phyloP scores from a whole-genome alignment of 2,329 filamentous ascomycete genomes.

The Nemania diffusa region DNA sequence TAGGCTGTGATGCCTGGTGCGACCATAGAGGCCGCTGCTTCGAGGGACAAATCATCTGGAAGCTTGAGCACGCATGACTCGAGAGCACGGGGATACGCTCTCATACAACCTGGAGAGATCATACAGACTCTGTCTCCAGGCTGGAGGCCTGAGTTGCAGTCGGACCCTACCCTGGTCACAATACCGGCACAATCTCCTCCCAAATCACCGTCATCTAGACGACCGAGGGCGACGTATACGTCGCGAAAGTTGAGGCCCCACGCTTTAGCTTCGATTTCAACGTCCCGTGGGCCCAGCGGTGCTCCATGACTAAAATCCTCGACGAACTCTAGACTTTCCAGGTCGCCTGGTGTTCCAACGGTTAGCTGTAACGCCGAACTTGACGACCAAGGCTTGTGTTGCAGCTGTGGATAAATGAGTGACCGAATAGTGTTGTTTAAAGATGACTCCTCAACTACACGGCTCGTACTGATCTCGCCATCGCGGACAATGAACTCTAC shows the following conservation, averaged over 20 bases:
- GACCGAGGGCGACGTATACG: constrained; percentile 33
- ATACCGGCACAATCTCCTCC: constrained; percentile 47
- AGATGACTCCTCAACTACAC: constrained; percentile 26
- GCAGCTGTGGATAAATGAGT: constrained; percentile 25
- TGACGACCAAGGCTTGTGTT: constrained; percentile 30
- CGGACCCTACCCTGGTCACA: constrained; percentile 45
- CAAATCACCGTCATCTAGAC: constrained; percentile 29
- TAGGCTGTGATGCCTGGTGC: constrained; percentile 44
- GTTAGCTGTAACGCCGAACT: constrained; percentile 39
- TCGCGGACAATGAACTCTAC: constrained; percentile 37
- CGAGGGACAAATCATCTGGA: constrained; percentile 28
- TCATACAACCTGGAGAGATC: constrained; percentile 36
- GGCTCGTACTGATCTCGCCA: constrained; percentile 26
- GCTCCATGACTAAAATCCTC: constrained; percentile 34
- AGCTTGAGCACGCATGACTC: constrained; percentile 29
- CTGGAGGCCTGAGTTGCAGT: constrained; percentile 27
- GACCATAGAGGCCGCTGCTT: constrained; percentile 32
- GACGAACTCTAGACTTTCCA: constrained; percentile 40
- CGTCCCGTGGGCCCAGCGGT: constrained; percentile 32
- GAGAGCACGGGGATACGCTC: constrained; percentile 34
- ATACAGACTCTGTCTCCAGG: constrained; percentile 34
- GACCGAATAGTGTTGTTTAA: constrained; percentile 30
- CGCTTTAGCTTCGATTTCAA: constrained; percentile 40
- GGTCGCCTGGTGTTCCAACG: constrained; percentile 35
- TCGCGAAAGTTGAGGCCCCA: constrained; percentile 38